Conservation (phyloP, 352 stramenopile genomes). For the Phytopythium mirpurense region DNA sequence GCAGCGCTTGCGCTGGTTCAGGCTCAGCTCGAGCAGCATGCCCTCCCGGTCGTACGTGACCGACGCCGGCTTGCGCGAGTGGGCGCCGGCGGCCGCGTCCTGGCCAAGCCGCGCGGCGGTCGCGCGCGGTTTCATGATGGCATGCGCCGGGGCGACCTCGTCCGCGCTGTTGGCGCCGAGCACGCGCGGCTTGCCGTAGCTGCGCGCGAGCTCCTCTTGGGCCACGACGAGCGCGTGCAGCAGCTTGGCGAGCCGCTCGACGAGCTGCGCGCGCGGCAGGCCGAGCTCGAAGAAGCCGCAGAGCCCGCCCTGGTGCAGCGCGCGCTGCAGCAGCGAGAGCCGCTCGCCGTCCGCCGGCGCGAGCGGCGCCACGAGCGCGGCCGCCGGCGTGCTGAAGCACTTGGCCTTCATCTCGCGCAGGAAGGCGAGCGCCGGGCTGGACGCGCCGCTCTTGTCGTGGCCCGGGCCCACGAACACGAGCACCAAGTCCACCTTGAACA, state of each 20-base stretch:
- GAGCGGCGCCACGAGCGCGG: slow-evolving; percentile 27
- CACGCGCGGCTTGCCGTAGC: slow-evolving; percentile 16
- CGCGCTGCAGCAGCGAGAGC: slow-evolving; percentile 45
- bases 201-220: slow-evolving; percentile 43
- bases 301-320: slow-evolving; percentile 40
- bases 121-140: slow-evolving; percentile 28
- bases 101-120: slow-evolving; percentile 8
- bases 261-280: slow-evolving; percentile 23
- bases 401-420: slow-evolving; percentile 52
- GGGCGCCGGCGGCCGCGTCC: background rate
- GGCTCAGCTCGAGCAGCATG: slow-evolving; percentile 64
- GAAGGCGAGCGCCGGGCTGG: slow-evolving; percentile 46
- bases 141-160: slow-evolving; percentile 22
- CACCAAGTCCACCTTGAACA: slow-evolving; percentile 67
- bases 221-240: slow-evolving; percentile 50
- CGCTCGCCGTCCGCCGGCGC: slow-evolving; percentile 18
- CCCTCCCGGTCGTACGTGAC: slow-evolving; percentile 53
- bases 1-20: slow-evolving; percentile 66
- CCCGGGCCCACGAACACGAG: slow-evolving; percentile 44
- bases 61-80: slow-evolving; percentile 21
- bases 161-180: slow-evolving; percentile 16
- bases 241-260: slow-evolving; percentile 44
- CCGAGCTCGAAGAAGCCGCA: slow-evolving; percentile 64
- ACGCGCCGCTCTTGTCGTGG: slow-evolving; percentile 47
- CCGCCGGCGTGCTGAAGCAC: slow-evolving; percentile 46